A percentile compares a stretch with the other conserved stretches of the same genome.
Conservation (phyloP, 2,329 filamentous ascomycete species). For the Metarhizium guizhouense region DNA sequence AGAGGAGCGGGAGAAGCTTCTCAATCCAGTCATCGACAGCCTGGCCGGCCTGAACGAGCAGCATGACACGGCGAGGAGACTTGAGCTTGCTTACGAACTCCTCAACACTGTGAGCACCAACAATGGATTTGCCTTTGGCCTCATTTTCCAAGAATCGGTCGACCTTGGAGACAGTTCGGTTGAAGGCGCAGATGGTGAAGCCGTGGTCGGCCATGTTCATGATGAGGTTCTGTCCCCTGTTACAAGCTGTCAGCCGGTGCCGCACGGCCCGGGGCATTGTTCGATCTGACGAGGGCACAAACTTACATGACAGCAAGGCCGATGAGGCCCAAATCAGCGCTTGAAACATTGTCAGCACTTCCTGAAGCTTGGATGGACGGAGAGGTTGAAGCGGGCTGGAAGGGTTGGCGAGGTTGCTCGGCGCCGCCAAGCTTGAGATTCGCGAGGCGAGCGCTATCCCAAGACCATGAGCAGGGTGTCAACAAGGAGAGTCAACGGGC, state of each 20-base stretch:
- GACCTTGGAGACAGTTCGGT: slow-evolving; percentile 98
- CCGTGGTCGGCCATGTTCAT: slow-evolving; percentile 84
- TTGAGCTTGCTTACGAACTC: slow-evolving; percentile 97
- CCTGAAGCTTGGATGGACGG: slow-evolving; percentile 21
- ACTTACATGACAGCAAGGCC: slow-evolving; percentile 83
- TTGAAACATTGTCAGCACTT: slow-evolving; percentile 51
- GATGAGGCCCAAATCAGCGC: slow-evolving; percentile 85
- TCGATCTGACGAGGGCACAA: not conserved
- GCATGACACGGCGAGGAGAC: slow-evolving; percentile 93
- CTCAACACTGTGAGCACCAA: slow-evolving; percentile 86
- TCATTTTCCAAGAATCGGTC: slow-evolving; percentile 87
- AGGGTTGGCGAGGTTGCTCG: slow-evolving; percentile 35
- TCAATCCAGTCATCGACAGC: slow-evolving; percentile 99
- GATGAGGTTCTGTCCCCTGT: slow-evolving; percentile 74
- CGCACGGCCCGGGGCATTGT: no score
- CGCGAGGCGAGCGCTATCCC: slow-evolving; percentile 61
- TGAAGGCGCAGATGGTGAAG: slow-evolving; percentile 97
- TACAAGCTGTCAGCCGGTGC: slow-evolving; percentile 2
- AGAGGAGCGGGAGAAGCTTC: slow-evolving; percentile 74
- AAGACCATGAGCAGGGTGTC: slow-evolving; percentile 26
- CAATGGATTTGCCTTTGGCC: slow-evolving; percentile 90
- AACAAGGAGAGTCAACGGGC: slow-evolving; percentile 1
- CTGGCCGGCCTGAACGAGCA: slow-evolving; percentile 97
- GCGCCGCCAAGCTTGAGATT: slow-evolving; percentile 62
- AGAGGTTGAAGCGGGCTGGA: slow-evolving; percentile 17